Conservation (phyloP, 805 yeast species). For the Wilhelminamyces savonicus region DNA sequence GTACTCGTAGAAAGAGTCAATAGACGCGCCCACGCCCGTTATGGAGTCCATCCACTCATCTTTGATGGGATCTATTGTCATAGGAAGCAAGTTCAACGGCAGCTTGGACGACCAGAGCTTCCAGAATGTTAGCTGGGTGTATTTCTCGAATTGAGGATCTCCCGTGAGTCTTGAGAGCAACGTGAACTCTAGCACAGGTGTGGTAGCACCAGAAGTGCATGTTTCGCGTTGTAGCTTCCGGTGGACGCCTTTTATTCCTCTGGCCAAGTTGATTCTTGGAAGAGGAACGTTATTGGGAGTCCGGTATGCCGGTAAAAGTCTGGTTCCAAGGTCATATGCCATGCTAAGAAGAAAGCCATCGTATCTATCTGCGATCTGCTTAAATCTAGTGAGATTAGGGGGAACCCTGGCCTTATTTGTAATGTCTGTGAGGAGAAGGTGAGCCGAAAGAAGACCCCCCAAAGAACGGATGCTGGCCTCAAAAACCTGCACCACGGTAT, state of each 20-base stretch:
- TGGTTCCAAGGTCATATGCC: constrained; percentile 71
- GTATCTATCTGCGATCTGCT: constrained; percentile 33
- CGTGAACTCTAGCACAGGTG: constrained; percentile 76
- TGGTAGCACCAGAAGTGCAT: constrained; percentile 83
- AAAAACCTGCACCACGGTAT: constrained; percentile 79
- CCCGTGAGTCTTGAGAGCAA: constrained; percentile 69
- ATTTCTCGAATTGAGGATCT: constrained; percentile 61
- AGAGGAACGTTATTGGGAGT: constrained; percentile 62
- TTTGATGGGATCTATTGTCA: constrained; percentile 60
- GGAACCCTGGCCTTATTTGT: constrained; percentile 4
- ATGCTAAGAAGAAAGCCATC: constrained; percentile 65
- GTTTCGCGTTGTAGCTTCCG: constrained; percentile 50
- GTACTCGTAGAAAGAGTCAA: constrained; percentile 88
- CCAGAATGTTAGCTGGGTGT: constrained; percentile 57
- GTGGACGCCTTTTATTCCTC: constrained; percentile 46
- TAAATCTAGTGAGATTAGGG: constrained; percentile 27
- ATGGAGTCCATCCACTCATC: constrained; percentile 52
- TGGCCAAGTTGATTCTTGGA: constrained; percentile 67
- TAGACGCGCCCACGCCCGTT: constrained; percentile 85
- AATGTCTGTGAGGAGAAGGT: constrained; percentile 40
- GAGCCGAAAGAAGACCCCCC: constrained; percentile 79
- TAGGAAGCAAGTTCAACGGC: constrained; percentile 61
- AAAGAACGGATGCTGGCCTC: constrained; percentile 77
- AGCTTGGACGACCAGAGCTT: constrained; percentile 67
- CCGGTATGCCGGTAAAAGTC: constrained; percentile 65